phyloP scores from a whole-genome alignment of 1,284 basidiomycete genomes.

The Ustilago esculenta region DNA sequence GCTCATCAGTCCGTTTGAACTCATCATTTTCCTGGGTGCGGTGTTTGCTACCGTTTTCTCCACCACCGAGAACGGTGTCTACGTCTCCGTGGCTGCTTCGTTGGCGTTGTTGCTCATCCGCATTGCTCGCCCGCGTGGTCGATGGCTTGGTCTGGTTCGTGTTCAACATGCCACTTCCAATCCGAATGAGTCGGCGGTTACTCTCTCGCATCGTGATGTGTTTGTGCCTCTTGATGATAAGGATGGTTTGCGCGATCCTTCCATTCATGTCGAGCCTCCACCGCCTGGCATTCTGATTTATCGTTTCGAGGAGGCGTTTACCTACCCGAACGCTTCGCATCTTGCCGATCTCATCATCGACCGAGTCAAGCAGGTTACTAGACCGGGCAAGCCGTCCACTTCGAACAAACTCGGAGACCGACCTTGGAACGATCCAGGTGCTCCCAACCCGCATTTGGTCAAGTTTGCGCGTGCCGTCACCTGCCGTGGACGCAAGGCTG shows the following conservation, averaged over 20 bases:
- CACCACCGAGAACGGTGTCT: slow-evolving; percentile 90
- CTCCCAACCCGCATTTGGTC: slow-evolving; percentile 55
- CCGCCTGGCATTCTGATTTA: slow-evolving; percentile 89
- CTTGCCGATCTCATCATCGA: slow-evolving; percentile 82
- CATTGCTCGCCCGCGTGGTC: slow-evolving; percentile 87
- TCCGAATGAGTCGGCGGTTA: slow-evolving; percentile 33
- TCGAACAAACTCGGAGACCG: slow-evolving; percentile 72
- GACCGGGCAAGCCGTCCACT: slow-evolving; percentile 71
- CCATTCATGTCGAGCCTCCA: slow-evolving; percentile 80
- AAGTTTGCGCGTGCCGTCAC: slow-evolving; percentile 43
- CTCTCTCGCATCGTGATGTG: slow-evolving; percentile 71
- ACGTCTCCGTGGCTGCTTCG: slow-evolving; percentile 84
- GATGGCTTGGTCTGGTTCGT: slow-evolving; percentile 84
- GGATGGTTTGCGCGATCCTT: slow-evolving; percentile 75
- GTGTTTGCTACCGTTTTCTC: slow-evolving; percentile 78
- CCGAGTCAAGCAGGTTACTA: slow-evolving; percentile 80
- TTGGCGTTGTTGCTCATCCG: slow-evolving; percentile 85
- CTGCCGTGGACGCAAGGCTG: slow-evolving; percentile 37
- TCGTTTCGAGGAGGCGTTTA: slow-evolving; percentile 89
- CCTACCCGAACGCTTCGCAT: slow-evolving; percentile 89
- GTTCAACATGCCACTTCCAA: slow-evolving; percentile 66
- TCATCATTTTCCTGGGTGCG: slow-evolving; percentile 86
- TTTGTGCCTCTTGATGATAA: slow-evolving; percentile 78
- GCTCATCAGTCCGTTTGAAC: slow-evolving; percentile 92
- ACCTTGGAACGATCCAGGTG: slow-evolving; percentile 90